Evolutionary conservation across 352 stramenopile species (phyloP).

Genomic region (Stramenopiles sp.): DNA sequence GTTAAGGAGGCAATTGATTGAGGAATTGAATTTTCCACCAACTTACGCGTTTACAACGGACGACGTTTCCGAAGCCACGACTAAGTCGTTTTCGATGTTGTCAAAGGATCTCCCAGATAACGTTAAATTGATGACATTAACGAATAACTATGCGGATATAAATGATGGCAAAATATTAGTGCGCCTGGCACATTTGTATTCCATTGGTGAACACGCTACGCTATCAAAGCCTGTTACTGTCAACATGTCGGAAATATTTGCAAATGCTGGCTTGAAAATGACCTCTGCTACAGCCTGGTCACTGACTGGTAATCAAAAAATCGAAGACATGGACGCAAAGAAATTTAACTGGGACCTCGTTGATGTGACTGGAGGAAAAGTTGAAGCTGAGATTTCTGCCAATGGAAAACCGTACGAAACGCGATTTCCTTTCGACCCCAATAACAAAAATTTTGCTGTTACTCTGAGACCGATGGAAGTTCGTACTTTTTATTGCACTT

Average conservation of each 20-base stretch:
- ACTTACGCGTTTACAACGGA: slow-evolving; percentile 33
- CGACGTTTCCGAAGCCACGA: slow-evolving; percentile 29
- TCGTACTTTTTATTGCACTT: slow-evolving; percentile 57
- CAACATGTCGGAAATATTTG: slow-evolving; percentile 33
- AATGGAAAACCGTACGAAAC: slow-evolving; percentile 16
- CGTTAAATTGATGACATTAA: slow-evolving; percentile 72
- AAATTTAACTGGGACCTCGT: slow-evolving; percentile 39
- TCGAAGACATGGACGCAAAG: slow-evolving; percentile 31
- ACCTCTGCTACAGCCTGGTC: slow-evolving; percentile 49
- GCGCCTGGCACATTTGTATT: slow-evolving; percentile 79
- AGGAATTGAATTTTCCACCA: slow-evolving; percentile 41
- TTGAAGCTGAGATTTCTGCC: slow-evolving; percentile 12
- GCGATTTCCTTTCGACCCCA: slow-evolving; percentile 29
- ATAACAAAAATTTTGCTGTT: slow-evolving; percentile 30
- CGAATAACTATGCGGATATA: slow-evolving; percentile 36
- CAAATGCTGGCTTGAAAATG: slow-evolving; percentile 23
- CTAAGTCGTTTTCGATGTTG: slow-evolving; percentile 37
- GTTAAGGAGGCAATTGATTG: slow-evolving; percentile 38
- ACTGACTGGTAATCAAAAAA: slow-evolving; percentile 49
- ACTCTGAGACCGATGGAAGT: slow-evolving; percentile 71
- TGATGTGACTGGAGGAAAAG: slow-evolving; percentile 23
- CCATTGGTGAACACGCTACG: slow-evolving; percentile 48
- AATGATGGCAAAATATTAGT: slow-evolving; percentile 47
- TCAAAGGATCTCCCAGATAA: slow-evolving; percentile 56
- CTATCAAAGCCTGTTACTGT: slow-evolving; percentile 46